Evolutionary conservation across 1,284 basidiomycete genomes (phyloP).

Genomic region (Ceratobasidium sp.): DNA sequence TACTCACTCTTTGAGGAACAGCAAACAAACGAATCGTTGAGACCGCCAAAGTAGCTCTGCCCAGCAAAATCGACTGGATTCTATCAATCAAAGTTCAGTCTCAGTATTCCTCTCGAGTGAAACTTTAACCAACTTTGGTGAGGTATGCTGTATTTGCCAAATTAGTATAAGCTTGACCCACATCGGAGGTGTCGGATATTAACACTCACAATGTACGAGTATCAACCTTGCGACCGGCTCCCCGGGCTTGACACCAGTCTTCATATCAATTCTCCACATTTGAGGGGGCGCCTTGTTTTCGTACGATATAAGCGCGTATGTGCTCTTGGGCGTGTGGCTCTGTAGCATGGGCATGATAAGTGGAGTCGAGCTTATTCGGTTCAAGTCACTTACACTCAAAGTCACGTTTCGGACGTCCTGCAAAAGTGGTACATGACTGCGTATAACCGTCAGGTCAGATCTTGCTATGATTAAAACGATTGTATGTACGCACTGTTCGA

Average conservation of each 20-base stretch:
- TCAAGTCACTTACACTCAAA: constrained; percentile 67
- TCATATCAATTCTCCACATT: constrained; percentile 77
- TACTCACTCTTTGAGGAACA: constrained; percentile 77
- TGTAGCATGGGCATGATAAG: neutral
- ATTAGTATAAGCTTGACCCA: neutral
- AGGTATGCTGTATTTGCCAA: constrained; percentile 19
- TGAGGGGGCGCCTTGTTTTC: constrained; percentile 83
- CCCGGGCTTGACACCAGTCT: constrained; percentile 59
- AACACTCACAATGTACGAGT: constrained; percentile 15
- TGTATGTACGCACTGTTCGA: constrained; percentile 69
- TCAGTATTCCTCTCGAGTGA: neutral
- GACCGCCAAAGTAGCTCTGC: constrained; percentile 80
- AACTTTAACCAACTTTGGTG: constrained; percentile 6
- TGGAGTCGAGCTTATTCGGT: neutral
- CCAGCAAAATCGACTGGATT: constrained; percentile 77
- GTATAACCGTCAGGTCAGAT: constrained; percentile 9
- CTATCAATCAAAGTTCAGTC: neutral
- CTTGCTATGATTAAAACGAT: too few species aligned
- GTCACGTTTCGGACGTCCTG: constrained; percentile 82
- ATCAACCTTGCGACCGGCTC: constrained; percentile 20
- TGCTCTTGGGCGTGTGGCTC: neutral
- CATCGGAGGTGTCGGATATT: neutral
- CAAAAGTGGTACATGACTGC: constrained; percentile 79
- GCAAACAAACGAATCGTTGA: constrained; percentile 78
- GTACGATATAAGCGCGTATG: constrained; percentile 76